These are phyloP conservation scores for Suillus plorans DNA, from an alignment of 768 basidiomycete species.

Conservation along the genomic window DNA sequence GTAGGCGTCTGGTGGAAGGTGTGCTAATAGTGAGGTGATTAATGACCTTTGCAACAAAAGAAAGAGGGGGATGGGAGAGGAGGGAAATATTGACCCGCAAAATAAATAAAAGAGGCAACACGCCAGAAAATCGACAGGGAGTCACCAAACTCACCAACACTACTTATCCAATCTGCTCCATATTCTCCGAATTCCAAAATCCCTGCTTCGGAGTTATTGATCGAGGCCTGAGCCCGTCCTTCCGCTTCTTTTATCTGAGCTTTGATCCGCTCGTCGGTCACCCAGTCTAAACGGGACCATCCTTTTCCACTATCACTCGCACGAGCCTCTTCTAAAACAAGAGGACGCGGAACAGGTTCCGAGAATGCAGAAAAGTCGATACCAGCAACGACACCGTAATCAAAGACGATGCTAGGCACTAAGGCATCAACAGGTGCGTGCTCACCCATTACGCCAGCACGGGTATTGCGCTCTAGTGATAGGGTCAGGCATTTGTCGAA, in stretches of 20 bases:
- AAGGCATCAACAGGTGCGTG: conserved; percentile 90
- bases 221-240: conserved; percentile 52
- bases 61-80: background rate
- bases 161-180: conserved; percentile 87
- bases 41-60: background rate
- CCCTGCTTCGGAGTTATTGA: conserved; percentile 80
- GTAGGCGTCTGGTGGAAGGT: conserved; percentile 74
- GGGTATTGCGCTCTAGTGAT: conserved; percentile 80
- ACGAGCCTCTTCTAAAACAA: conserved; percentile 1
- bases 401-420: conserved; percentile 82
- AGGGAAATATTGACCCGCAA: background rate
- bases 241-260: conserved; percentile 60
- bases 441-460: conserved; percentile 87
- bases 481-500: conserved; percentile 86
- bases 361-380: conserved; percentile 51
- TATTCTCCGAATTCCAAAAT: conserved; percentile 82
- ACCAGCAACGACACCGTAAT: conserved; percentile 74
- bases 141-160: conserved; percentile 48
- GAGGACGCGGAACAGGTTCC: conserved; percentile 9
- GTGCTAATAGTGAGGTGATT: conserved; percentile 34
- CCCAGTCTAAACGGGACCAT: conserved; percentile 76
- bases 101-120: background rate
- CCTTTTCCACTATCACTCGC: conserved; percentile 6
- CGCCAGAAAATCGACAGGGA: background rate
- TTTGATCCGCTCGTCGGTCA: conserved; percentile 57